These are phyloP conservation scores for Globisporangium sylvaticum DNA, from an alignment of 352 stramenopile genomes.

Conservation along the genomic window DNA sequence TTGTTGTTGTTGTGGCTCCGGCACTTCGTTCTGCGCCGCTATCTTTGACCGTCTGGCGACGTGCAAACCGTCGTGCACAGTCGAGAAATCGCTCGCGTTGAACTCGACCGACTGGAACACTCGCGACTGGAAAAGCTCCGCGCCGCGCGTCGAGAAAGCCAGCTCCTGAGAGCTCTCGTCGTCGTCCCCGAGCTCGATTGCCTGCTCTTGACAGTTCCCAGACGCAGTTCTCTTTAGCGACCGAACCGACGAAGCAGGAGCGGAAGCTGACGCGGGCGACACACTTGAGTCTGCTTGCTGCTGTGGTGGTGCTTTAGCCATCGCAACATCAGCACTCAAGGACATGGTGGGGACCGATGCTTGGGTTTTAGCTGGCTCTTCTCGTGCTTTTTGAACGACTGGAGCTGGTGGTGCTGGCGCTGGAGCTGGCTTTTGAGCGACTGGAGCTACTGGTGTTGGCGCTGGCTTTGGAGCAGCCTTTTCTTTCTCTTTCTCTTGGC, in stretches of 20 bases:
- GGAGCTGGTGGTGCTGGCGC: background rate
- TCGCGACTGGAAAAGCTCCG: conserved; percentile 29
- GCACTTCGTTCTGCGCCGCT: background rate
- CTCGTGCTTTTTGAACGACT: background rate
- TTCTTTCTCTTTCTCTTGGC: background rate
- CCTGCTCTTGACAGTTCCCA: conserved; percentile 1
- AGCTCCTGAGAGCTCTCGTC: conserved; percentile 6
- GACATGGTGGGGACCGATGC: background rate
- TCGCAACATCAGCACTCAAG: background rate
- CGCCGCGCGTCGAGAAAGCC: background rate
- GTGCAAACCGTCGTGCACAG: conserved; percentile 31
- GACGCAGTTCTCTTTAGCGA: conserved; percentile 7
- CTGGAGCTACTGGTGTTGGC: background rate
- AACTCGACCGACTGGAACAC: conserved; percentile 40
- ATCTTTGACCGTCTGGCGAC: conserved; percentile 28
- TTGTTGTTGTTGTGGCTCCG: background rate
- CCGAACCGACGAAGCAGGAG: background rate
- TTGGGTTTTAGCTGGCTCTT: background rate
- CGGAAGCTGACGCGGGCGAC: background rate
- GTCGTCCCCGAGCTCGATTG: conserved; percentile 18
- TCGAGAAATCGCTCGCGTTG: conserved; percentile 37
- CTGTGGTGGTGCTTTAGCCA: background rate
- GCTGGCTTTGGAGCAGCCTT: background rate
- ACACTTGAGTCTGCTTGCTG: background rate
- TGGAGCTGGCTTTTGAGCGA: background rate